Evolutionary conservation across 345 rosid genomes (phyloP), one percentile per base, ranked within the genome.

Genomic region (Citrus glauca): DNA sequence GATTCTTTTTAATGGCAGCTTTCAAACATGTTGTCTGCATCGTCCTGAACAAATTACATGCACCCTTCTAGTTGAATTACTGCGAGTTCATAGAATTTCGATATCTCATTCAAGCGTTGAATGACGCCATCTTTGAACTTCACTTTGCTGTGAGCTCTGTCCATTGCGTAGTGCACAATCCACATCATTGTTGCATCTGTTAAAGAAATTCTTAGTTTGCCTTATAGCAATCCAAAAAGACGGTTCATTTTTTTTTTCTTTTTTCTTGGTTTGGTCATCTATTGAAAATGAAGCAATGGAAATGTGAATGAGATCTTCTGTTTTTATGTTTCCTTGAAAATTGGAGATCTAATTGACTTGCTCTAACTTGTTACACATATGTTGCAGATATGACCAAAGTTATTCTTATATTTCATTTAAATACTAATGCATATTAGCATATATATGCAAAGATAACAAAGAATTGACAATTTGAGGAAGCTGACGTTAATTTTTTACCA

Each of bases 131-230:
- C 87, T 73, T 89, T 89, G 7, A 90, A 86, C 81, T 86, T 92
- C 42, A 90, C 90, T 66, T 90, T 90, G 64, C 87, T 92, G 16
- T 95, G 95, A 0, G 98, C 95, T 81, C 81, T 90, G 72, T 95
- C 90, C 98, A 92, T 93, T 33, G 93, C 93, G 25, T 78, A 78
- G 69, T 90, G 89, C 19, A 95, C 89, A 75, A 91, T 90, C 79
- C 90, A 84, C 98, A 91, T 95, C 95, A 89, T 95, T 0, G 94
- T 90, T 4, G 98, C 90, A 80, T 93, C 97, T 40, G 89, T 84
- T 25, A 89, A 80, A 25, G 97, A 91, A 72, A 84, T 82, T 77
- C 74, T 90, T n/a, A 89, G 83, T 77, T 82, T 87, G 5, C 87
- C 90, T 50, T 85, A 90, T 50, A 86, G 70, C 78, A 82, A 85